phyloP scores from a whole-genome alignment of 2,329 filamentous ascomycete genomes.

The Pestalotiopsis sp. region DNA sequence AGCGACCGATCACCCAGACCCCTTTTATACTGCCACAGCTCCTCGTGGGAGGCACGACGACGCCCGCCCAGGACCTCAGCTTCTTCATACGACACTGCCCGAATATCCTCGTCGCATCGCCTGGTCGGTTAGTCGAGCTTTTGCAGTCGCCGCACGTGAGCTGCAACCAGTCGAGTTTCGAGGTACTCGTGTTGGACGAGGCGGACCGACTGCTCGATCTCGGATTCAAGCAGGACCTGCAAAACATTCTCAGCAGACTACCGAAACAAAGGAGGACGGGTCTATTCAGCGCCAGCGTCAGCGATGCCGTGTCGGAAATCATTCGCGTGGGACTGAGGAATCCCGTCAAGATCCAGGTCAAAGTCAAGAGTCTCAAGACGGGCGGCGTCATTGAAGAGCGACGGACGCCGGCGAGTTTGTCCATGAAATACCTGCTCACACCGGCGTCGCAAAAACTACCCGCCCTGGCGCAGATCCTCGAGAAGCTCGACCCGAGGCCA shows the following conservation, averaged over 20 bases:
- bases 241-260: conserved; percentile 78
- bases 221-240: conserved; percentile 89
- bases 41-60: conserved; percentile 78
- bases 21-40: conserved; percentile 79
- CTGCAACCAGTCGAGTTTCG: conserved; percentile 84
- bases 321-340: conserved; percentile 90
- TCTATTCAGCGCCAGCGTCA: conserved; percentile 93
- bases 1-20: conserved; percentile 45
- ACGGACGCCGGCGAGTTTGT: conserved; percentile 86
- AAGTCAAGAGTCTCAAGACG: conserved; percentile 73
- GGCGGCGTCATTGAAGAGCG: conserved; percentile 74
- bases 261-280: conserved; percentile 94
- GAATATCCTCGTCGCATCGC: conserved; percentile 88
- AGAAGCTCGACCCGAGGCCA: conserved; percentile 68
- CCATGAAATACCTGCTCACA: conserved; percentile 80
- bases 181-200: conserved; percentile 90
- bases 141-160: conserved; percentile 85
- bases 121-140: conserved; percentile 85
- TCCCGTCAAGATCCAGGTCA: conserved; percentile 91
- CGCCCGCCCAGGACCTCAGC: conserved; percentile 81
- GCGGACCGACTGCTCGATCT: conserved; percentile 90
- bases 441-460: conserved; percentile 81
- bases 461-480: conserved; percentile 68
- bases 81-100: conserved; percentile 81
- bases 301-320: conserved; percentile 89